Evolutionary conservation across 108 stramenopile species (phyloP).

Genomic region (Schizochytrium sp.): DNA sequence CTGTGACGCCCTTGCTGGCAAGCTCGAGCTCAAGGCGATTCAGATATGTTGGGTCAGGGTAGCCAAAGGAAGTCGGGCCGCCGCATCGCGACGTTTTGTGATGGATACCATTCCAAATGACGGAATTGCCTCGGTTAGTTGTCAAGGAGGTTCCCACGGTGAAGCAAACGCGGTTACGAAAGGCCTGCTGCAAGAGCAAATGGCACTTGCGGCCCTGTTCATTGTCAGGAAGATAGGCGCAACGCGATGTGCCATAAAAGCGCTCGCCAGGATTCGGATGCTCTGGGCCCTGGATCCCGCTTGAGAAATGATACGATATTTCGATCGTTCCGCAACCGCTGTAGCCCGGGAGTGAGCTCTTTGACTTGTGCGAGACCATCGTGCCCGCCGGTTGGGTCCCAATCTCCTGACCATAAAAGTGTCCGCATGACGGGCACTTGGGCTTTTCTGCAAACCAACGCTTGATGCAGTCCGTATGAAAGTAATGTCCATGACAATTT

Average conservation of each 20-base stretch:
- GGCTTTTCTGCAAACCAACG: not conserved
- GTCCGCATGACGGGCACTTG: not conserved
- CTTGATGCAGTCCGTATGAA: not conserved
- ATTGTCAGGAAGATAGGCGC: not conserved
- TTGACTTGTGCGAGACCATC: not conserved
- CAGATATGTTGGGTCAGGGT: conserved; percentile 23
- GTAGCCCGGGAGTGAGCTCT: not conserved
- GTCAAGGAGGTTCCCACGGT: conserved; percentile 11
- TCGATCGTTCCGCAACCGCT: not conserved
- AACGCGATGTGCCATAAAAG: not conserved
- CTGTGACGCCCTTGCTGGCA: not conserved
- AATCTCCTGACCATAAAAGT: not conserved
- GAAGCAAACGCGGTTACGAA: not conserved
- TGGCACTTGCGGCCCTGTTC: not conserved
- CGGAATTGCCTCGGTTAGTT: not conserved
- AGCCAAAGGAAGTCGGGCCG: not conserved
- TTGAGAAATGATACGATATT: not conserved
- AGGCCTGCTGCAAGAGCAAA: not conserved
- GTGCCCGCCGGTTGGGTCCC: not conserved
- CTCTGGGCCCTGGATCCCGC: not conserved
- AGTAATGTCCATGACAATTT: not conserved
- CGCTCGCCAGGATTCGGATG: not conserved
- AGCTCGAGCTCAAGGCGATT: not conserved
- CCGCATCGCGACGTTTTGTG: conserved; percentile 7
- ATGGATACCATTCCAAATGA: conserved; percentile 24